Base-by-base conservation (phyloP, 371 early-diverging fungal genomes). In the Syncephalastrum contaminatum region DNA sequence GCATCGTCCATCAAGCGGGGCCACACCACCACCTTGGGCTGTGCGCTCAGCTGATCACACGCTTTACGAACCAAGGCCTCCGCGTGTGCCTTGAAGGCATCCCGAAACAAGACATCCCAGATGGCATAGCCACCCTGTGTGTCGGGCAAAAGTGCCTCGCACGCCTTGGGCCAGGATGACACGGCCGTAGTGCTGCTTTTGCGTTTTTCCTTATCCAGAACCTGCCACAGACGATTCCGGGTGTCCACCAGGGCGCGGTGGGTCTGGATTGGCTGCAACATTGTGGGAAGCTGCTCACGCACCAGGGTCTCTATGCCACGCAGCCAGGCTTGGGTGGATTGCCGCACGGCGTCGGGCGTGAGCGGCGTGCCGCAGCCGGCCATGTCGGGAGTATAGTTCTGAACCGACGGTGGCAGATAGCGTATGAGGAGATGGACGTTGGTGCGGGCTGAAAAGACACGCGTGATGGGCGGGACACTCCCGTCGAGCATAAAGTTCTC, bases 381-480 rank as follows among this genome's bases (percentile, higher is more conserved):
- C 22, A 81, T 63, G 0, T 57, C 51, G 1, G 85, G 85, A 4
- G 67, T 71, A 54, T 69, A 81, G 10, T 68, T 73, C 54, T 81
- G 85, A 20, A 85, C 51, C 2, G 68, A 49, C 18, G 80, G 78
- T 3, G 85, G 85, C 8, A 83, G 64, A 56, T 81, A 80, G 4
- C 85, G 76, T 13, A 81, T 71, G 36, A 85, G 67, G 10, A 85
- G 69, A 43, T 81, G 82, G 2, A 78, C 78, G 42, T 83, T 83
- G 22, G 83, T 77, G 20, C 76, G 80, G 4, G 81, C 82, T 8
- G 83, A 80, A 60, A 83, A 83, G 45, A 85, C 53, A 45, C 75
- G 70, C 0, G 82, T 72, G 27, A 84, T 71, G 21, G 77, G 70
- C 2, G 81, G 63, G 47, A 49, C 30, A 41, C 24, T n/a, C 16